phyloP scores from a whole-genome alignment of 768 basidiomycete genomes.

The Rhodotorula kratochvilovae region DNA sequence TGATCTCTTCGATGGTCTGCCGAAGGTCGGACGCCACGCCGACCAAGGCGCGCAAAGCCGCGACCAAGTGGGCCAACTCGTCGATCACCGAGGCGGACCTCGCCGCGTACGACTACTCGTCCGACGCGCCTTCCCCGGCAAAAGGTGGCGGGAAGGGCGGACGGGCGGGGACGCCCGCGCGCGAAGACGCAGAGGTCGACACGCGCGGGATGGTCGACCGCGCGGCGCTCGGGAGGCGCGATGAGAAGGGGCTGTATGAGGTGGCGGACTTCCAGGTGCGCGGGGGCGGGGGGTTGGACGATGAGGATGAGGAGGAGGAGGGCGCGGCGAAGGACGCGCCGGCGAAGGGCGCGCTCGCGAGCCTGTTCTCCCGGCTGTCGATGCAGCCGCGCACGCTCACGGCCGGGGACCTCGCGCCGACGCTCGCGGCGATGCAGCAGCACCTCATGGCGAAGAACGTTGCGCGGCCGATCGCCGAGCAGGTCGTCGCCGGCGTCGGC shows the following conservation, averaged over 20 bases:
- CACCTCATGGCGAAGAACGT: constrained; percentile 99
- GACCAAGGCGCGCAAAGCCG: constrained; percentile 56
- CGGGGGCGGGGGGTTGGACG: constrained; percentile 51
- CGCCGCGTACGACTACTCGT: constrained; percentile 84
- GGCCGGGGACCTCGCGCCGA: constrained; percentile 75
- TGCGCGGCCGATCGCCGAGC: constrained; percentile 88
- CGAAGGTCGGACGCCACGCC: constrained; percentile 33
- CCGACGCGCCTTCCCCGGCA: constrained; percentile 51
- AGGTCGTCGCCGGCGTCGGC: constrained; percentile 91
- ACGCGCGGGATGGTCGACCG: constrained; percentile 34
- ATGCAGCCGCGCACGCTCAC: constrained; percentile 54
- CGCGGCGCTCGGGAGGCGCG: constrained; percentile 69
- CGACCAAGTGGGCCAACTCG: constrained; percentile 89
- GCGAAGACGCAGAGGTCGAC: constrained; percentile 5
- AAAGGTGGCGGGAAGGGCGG: constrained; percentile 31
- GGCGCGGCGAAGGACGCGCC: neutral
- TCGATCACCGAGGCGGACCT: constrained; percentile 78
- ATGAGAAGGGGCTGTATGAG: constrained; percentile 62
- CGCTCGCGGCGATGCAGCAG: constrained; percentile 89
- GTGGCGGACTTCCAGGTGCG: constrained; percentile 75
- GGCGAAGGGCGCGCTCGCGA: constrained; percentile 12
- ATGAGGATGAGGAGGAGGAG: constrained; percentile 49
- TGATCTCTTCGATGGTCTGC: neutral
- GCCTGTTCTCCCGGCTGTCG: constrained; percentile 39
- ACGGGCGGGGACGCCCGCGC: neutral